phyloP scores from a whole-genome alignment of 495 filamentous ascomycete genomes.

The Aspergillus sclerotiicarbonarius region DNA sequence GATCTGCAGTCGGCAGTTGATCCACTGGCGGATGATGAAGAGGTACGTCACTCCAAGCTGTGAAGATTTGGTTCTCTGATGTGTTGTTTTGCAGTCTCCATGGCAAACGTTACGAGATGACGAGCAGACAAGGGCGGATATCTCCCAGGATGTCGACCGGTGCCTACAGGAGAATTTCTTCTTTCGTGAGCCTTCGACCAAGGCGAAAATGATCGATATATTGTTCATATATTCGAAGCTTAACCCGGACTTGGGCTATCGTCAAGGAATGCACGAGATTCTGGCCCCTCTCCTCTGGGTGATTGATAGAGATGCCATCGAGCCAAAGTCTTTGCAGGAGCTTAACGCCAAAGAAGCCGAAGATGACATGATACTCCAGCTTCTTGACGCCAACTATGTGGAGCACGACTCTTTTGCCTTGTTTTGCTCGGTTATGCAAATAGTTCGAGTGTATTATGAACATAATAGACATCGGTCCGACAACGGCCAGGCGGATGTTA shows the following conservation, averaged over 20 bases:
- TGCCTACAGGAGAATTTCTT: conserved; percentile 90
- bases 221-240: conserved; percentile 94
- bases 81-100: conserved; percentile 66
- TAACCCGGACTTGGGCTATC: conserved; percentile 82
- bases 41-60: conserved; percentile 53
- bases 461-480: conserved; percentile 41
- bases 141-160: conserved; percentile 91
- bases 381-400: conserved; percentile 68
- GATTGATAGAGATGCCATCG: conserved; percentile 76
- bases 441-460: conserved; percentile 85
- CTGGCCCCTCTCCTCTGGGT: conserved; percentile 90
- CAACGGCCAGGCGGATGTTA: conserved; percentile 49
- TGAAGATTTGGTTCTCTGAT: conserved; percentile 35
- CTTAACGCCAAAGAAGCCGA: conserved; percentile 24
- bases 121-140: conserved; percentile 80
- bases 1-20: conserved; percentile 72
- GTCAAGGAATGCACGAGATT: conserved; percentile 97
- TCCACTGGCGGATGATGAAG: conserved; percentile 80
- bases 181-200: conserved; percentile 77
- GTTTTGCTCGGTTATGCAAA: conserved; percentile 83
- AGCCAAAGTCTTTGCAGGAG: conserved; percentile 30
- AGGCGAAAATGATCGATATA: conserved; percentile 80
- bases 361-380: conserved; percentile 55
- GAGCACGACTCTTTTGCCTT: conserved; percentile 91
- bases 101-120: conserved; percentile 84